phyloP scores from a whole-genome alignment of 495 filamentous ascomycete genomes.

The Daldinia decipiens region DNA sequence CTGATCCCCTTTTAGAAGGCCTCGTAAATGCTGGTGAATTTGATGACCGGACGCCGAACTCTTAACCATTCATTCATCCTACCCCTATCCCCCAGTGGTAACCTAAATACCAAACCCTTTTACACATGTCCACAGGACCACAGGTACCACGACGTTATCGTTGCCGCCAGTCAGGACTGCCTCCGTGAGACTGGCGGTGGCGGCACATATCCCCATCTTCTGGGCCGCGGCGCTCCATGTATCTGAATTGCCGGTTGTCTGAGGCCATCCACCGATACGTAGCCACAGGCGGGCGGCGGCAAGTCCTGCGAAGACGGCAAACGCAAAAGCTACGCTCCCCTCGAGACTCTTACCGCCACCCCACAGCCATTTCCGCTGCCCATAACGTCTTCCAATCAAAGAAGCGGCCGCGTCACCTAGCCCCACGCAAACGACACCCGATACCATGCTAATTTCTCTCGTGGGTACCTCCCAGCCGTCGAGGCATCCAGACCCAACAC shows the following conservation, averaged over 20 bases:
- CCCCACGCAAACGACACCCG: slow-evolving; percentile 91
- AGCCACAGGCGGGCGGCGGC: slow-evolving; percentile 80
- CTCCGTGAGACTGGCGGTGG: slow-evolving; percentile 88
- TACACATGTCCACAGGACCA: slow-evolving; percentile 90
- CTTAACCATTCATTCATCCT: not conserved
- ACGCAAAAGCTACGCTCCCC: slow-evolving; percentile 85
- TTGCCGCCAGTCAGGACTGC: slow-evolving; percentile 96
- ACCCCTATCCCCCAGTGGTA: slow-evolving; percentile 10
- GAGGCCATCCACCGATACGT: slow-evolving; percentile 73
- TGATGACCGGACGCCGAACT: slow-evolving; percentile 6
- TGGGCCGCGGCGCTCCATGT: slow-evolving; percentile 43
- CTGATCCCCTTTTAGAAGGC: not conserved
- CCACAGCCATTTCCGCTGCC: slow-evolving; percentile 93
- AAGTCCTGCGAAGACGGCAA: slow-evolving; percentile 80
- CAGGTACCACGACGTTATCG: slow-evolving; percentile 98
- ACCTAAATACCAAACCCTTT: slow-evolving; percentile 74
- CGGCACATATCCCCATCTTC: slow-evolving; percentile 75
- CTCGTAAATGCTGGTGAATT: slow-evolving; percentile 9
- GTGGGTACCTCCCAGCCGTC: slow-evolving; percentile 75
- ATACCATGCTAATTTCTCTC: slow-evolving; percentile 85
- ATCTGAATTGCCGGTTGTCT: slow-evolving; percentile 39
- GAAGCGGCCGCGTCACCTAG: slow-evolving; percentile 97
- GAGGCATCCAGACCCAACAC: slow-evolving; percentile 63
- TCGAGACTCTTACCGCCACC: slow-evolving; percentile 95
- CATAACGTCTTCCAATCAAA: slow-evolving; percentile 87